Evolutionary conservation across 2,329 filamentous ascomycete genomes (phyloP).

Genomic region (Pseudogymnoascus verrucosus): DNA sequence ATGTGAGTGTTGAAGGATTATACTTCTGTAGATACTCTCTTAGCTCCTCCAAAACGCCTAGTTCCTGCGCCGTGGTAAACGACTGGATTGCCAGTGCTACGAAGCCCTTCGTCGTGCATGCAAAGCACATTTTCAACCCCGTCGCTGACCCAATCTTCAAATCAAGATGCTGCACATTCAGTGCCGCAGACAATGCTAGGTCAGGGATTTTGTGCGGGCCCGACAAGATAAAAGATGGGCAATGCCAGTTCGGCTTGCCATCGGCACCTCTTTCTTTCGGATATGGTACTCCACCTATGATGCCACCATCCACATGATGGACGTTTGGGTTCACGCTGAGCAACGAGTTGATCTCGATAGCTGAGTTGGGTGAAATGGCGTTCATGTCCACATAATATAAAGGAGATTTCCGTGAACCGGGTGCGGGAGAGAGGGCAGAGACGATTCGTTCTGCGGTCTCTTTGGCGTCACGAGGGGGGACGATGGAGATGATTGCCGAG

Average conservation of each 20-base stretch:
- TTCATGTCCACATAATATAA: constrained; percentile 59
- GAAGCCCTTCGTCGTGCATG: constrained; percentile 52
- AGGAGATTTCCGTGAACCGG: constrained; percentile 24
- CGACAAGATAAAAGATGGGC: neutral
- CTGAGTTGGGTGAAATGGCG: constrained; percentile 51
- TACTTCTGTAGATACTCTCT: constrained; percentile 2
- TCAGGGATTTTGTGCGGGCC: constrained; percentile 39
- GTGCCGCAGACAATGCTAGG: constrained; percentile 20
- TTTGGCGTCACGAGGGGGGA: constrained; percentile 55
- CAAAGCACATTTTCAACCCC: constrained; percentile 56
- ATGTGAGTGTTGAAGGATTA: constrained; percentile 23
- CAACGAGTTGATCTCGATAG: constrained; percentile 35
- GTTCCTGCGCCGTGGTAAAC: constrained; percentile 54
- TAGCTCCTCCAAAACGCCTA: constrained; percentile 46
- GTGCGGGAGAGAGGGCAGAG: constrained; percentile 35
- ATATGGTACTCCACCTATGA: constrained; percentile 46
- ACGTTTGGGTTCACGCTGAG: constrained; percentile 36
- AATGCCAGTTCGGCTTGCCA: neutral
- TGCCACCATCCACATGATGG: constrained; percentile 49
- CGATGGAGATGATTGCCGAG: constrained; percentile 50
- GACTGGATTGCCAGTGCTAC: constrained; percentile 59
- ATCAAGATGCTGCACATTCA: constrained; percentile 44
- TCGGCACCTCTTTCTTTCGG: constrained; percentile 20
- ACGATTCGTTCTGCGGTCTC: constrained; percentile 51
- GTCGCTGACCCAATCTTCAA: constrained; percentile 42